Evolutionary conservation across 2,329 filamentous ascomycete species (phyloP).

Genomic region (Colletotrichum gigasporum): DNA sequence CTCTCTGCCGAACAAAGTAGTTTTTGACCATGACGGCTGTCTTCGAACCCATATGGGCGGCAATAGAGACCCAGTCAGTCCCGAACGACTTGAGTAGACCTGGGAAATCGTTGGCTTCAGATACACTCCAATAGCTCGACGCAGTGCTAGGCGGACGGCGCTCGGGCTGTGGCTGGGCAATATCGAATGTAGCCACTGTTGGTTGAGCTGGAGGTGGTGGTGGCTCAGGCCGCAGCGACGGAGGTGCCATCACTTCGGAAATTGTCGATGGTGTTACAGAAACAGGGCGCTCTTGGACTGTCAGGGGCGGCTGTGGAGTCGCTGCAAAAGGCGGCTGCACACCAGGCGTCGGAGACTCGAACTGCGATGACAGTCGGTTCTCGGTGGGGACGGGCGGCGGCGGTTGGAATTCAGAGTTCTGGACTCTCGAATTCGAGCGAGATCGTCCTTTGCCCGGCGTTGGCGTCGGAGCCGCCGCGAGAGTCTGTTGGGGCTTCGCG

Average conservation of each 20-base stretch:
- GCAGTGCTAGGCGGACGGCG: slow-evolving; percentile 66
- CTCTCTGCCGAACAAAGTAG: slow-evolving; percentile 71
- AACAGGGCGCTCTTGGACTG: slow-evolving; percentile 45
- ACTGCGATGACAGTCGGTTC: slow-evolving; percentile 51
- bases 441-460: slow-evolving; percentile 57
- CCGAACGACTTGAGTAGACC: slow-evolving; percentile 78
- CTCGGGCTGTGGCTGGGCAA: slow-evolving; percentile 55
- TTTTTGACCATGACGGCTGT: slow-evolving; percentile 87
- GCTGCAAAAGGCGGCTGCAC: slow-evolving; percentile 54
- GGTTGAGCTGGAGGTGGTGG: slow-evolving; percentile 57
- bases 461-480: slow-evolving; percentile 56
- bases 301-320: slow-evolving; percentile 36
- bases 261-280: slow-evolving; percentile 49
- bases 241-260: slow-evolving; percentile 65
- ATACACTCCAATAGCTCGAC: slow-evolving; percentile 89
- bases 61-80: slow-evolving; percentile 80
- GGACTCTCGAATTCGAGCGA: slow-evolving; percentile 63
- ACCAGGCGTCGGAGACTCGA: slow-evolving; percentile 52
- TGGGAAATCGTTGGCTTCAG: slow-evolving; percentile 81
- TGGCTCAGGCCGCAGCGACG: slow-evolving; percentile 65
- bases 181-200: slow-evolving; percentile 60
- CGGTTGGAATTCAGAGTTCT: slow-evolving; percentile 51
- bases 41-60: slow-evolving; percentile 83
- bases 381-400: slow-evolving; percentile 50
- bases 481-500: slow-evolving; percentile 44